Base-by-base conservation (phyloP, 1,284 basidiomycete species). In the Rhodotorula sp. region DNA sequence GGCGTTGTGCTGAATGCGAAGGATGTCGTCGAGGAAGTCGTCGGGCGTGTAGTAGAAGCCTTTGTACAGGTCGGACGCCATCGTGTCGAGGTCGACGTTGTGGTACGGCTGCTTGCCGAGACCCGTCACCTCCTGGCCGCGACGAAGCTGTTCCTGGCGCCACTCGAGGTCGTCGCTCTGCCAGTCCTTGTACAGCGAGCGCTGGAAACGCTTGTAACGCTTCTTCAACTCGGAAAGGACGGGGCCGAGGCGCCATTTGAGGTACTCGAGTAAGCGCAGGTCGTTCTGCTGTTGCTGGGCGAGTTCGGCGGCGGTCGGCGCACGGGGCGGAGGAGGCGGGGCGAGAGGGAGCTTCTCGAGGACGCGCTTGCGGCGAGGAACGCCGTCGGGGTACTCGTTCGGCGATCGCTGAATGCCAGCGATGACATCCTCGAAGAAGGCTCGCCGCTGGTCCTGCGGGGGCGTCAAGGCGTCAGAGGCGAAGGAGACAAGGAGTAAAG, bases 181-280 rank as follows among this genome's bases (percentile, higher is more conserved):
- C 69, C 80, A 75, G 60, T 81, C 80, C 75, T 93, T 92, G 78
- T 85, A 86, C 54, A 92, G 90, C 53, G 86, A 83, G 79, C 93
- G 90, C 0, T 88, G 91, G 78, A 96, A 95, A 74, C 91, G 86
- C 83, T 93, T 93, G 81, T 91, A 95, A 81, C 95, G 94, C 79
- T 92, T 87, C 82, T 92, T 92, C 74, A 99, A 83, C 79, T 98
- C 94, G 3, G 86, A 86, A 51, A 98, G 81, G 59, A 98, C 89
- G 0, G 91, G 90, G 0, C 91, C 90, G 10, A 99, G 85, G 16
- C 91, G 86, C 78, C 88, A 92, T 79, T 92, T 92, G 77, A 99
- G 83, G 76, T 95, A 82, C 62, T 94, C 90, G 59, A 94, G 84
- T 40, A 89, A 84, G 62, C 86, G 85, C 70, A 87, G 85, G 77